Base-by-base conservation (phyloP, 1,139 yeast genomes). In the Suhomyces ambrosiae region DNA sequence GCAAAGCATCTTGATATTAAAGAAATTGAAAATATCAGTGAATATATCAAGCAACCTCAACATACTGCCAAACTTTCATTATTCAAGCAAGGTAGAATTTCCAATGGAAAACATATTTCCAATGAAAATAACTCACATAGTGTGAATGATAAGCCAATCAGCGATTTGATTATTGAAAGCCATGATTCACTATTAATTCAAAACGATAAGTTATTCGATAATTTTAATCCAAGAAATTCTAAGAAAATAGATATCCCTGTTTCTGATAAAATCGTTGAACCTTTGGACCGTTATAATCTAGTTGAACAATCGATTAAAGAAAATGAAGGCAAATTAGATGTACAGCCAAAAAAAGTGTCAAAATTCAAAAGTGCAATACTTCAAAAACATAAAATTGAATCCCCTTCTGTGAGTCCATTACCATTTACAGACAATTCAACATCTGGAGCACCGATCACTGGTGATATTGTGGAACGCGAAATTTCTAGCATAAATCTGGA, bases 11-110 rank as follows among this genome's bases (percentile, higher is more conserved):
- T 79, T 32, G 76, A 79, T 38, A 69, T 82, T n/a, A 76, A 76
- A 39, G 82, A 79, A 47, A 69, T 82, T 18, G 84, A 79, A 35
- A 77, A 74, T 50, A 64, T 80, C 11, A 79, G 82, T 54, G 72
- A 69, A 22, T 74, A 72, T 32, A 60, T 77, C 21, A 71, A 63
- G 46, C 51, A 56, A 4, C 63, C 70, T 10, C 47, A 49, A 21
- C 52, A 48, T 15, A 33, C 45, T 32, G 30, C 56, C 34, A 38
- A 50, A 45, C 23, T 29, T 26, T 54, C 68, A 7, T 46, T 53
- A 33, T 65, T 64, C 46, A 63, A 52, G 38, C 65, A 61, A 37
- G 48, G 43, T 13, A 42, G 50, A 29, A 32, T 40, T 19, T 35
- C 35, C 3, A 13, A 11, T 25, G 27, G 15, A 3, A 26, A 13